Evolutionary conservation across 805 yeast genomes (phyloP), one percentile per base, ranked within the genome.

Genomic region (Ogataea degrootiae): DNA sequence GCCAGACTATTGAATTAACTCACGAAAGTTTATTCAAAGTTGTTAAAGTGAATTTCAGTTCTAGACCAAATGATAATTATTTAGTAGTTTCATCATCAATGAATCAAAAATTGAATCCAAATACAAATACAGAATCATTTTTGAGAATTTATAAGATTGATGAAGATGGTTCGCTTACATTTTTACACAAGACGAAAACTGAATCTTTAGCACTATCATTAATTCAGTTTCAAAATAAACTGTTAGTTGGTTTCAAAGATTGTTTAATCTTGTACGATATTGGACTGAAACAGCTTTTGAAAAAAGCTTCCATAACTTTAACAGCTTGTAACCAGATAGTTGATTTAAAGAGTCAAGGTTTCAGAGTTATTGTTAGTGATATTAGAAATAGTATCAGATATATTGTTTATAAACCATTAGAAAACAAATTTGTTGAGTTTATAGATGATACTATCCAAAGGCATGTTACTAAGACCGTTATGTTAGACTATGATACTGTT

Each of bases 201-300:
- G 81, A 77, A 5, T 67, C 58, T 6, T 66, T 70, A 2, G 78
- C 80, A 0, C 52, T 71, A 29, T 71, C 85, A 0, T 55, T 91
- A 61, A 54, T 63, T 1, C 66, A 70, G 11, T 88, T 87, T 61
- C 75, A 76, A 42, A 87, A 83, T 0, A 73, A 72, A 50, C 60
- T 90, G 1, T 62, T 90, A 1, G 83, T 77, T 1, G 91, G 87
- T 0, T 55, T 79, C 42, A 75, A 73, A 0, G 70, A 74, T 39
- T 63, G 66, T 42, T 55, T 92, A 42, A 67, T 86, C 34, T 54
- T 87, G 8, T 90, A 76, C 60, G 91, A 83, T 26, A 52, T 89
- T 29, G 99, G 99, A 2, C 73, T 74, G 56, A 86, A 84, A 53
- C 97, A 91, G 59, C 69, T 92, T 36, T 69, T 94, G 47, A 75